phyloP scores from a whole-genome alignment of 2,329 filamentous ascomycete genomes.

The Neoascochyta sp. region DNA sequence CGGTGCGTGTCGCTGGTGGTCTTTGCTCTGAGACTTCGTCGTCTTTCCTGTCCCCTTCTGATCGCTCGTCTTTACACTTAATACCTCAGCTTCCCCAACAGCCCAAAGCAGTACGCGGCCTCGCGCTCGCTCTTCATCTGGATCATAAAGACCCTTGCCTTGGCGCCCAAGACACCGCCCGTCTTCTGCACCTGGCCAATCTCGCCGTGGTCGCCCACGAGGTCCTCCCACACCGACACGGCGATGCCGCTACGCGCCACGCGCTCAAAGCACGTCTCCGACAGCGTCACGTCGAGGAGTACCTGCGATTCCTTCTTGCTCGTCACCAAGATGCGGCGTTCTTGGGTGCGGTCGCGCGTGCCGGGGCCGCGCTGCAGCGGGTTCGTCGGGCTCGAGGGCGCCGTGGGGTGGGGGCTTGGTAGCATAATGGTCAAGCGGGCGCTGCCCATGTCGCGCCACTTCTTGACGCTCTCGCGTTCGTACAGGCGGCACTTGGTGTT shows the following conservation, averaged over 20 bases:
- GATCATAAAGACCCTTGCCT: constrained; percentile 62
- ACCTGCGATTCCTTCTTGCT: constrained; percentile 65
- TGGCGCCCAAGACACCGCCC: constrained; percentile 55
- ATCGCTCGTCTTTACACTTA: too few species aligned
- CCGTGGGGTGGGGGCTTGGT: constrained; percentile 56
- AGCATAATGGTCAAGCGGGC: constrained; percentile 78
- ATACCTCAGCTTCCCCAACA: constrained; percentile 50
- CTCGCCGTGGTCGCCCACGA: constrained; percentile 48
- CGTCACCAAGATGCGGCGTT: constrained; percentile 81
- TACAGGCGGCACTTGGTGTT: constrained; percentile 87
- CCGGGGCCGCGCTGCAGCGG: constrained; percentile 36
- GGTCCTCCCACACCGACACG: constrained; percentile 75
- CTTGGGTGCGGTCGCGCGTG: constrained; percentile 48
- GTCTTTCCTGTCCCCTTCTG: too few species aligned
- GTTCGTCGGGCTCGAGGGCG: constrained; percentile 26
- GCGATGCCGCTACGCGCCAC: constrained; percentile 84
- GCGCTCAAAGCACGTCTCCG: constrained; percentile 78
- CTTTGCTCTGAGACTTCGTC: too few species aligned
- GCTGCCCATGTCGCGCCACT: constrained; percentile 89
- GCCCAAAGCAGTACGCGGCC: constrained; percentile 47
- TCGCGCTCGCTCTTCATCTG: constrained; percentile 51
- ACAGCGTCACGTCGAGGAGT: constrained; percentile 78
- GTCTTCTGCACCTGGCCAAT: constrained; percentile 58
- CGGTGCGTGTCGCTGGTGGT: too few species aligned
- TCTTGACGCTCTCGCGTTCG: constrained; percentile 65